Base-by-base conservation (phyloP, 805 yeast species). In the Tetrapisispora nanseiensis region DNA sequence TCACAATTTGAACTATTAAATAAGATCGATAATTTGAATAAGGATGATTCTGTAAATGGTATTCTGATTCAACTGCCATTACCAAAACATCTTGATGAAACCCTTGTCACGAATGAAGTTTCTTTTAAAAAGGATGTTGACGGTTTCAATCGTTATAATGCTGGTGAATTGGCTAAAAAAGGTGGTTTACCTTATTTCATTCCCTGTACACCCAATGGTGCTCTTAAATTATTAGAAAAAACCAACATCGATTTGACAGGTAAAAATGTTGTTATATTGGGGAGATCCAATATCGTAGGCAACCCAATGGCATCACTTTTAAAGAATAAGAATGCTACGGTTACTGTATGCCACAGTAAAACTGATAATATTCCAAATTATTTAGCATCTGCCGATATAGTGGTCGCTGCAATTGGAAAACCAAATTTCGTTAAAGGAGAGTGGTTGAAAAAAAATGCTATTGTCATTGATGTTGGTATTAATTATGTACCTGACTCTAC, bases 401-500 rank as follows among this genome's bases (percentile, higher is more conserved):
- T 84, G 15, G 72, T 90, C 37, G 86, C 95, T 37, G 97, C 97
- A 15, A 82, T 89, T 51, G 98, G 97, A 42, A 72, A 76, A 46
- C 85, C 97, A 19, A 77, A 78, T 44, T 89, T 74, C 55, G 85
- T 90, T 48, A 78, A 84, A 61, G 95, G 86, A 36, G 94, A 82
- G 46, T 80, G 95, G 86, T 66, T 90, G 53, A 92, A 90, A 63
- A 71, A 74, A 31, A 95, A 85, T 37, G 82, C 86, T 37, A 78
- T 86, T 12, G 89, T 92, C 15, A 78, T 90, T 45, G 98, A 90
- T 63, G 98, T 90, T 45, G 98, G 98, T 52, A 90, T 86, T 56
- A 90, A 92, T 67, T 89, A 82, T 62, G 74, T 84, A 46, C 79
- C 82, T 10, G 97, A 90, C 63, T 59, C 76, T 10, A 59, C 78